phyloP scores from a whole-genome alignment of 1,284 basidiomycete genomes.

The Rhodotorula glutinis region DNA sequence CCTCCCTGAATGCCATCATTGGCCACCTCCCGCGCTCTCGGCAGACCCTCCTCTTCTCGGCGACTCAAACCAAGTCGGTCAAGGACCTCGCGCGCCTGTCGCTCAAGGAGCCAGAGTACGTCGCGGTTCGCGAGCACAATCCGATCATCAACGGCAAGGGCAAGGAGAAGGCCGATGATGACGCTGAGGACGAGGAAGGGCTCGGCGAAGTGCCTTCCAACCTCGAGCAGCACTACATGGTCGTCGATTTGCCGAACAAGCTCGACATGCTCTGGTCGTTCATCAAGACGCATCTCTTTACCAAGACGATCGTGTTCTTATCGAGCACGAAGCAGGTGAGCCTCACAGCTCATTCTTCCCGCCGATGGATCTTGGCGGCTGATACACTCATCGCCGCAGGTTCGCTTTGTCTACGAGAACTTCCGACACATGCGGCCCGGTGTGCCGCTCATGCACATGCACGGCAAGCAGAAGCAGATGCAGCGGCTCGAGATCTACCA shows the following conservation, averaged over 20 bases:
- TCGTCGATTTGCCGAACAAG: conserved; percentile 80
- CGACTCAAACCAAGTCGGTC: conserved; percentile 91
- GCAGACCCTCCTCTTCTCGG: conserved; percentile 94
- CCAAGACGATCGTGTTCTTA: conserved; percentile 90
- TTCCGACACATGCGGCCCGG: conserved; percentile 95
- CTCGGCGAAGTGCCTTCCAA: conserved; percentile 58
- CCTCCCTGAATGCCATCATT: conserved; percentile 83
- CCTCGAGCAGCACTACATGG: conserved; percentile 86
- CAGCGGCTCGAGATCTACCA: conserved; percentile 78
- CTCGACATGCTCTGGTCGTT: conserved; percentile 92
- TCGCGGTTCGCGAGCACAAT: conserved; percentile 53
- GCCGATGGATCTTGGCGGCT: too few relatives aligned
- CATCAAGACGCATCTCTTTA: conserved; percentile 88
- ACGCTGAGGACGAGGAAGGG: conserved; percentile 47
- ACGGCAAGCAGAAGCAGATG: conserved; percentile 95
- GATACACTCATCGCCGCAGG: conserved; percentile 48
- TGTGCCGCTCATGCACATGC: conserved; percentile 81
- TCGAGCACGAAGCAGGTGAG: conserved; percentile 84
- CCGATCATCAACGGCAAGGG: conserved; percentile 51
- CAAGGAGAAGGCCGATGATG: conserved; percentile 28
- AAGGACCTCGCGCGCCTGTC: conserved; percentile 84
- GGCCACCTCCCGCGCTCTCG: conserved; percentile 66
- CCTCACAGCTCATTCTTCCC: too few relatives aligned
- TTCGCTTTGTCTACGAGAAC: conserved; percentile 93
- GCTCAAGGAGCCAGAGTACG: conserved; percentile 74